Evolutionary conservation across 2,329 filamentous ascomycete genomes (phyloP), one percentile per base, ranked within the genome.

Genomic region (Ascochyta fabae): DNA sequence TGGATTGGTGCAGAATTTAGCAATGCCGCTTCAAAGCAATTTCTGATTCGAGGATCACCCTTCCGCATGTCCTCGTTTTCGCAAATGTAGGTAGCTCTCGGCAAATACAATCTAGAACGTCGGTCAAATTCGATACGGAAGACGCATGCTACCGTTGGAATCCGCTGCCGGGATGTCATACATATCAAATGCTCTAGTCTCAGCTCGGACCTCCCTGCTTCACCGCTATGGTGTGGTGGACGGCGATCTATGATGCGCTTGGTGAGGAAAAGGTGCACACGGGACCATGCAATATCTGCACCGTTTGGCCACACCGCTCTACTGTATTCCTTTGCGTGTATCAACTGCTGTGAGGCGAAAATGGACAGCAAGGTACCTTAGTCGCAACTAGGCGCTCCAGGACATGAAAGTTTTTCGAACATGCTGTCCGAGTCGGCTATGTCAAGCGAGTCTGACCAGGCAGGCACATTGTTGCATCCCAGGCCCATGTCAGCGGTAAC

Each of bases 401-500:
- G 10, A 22, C 12, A 12, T 22, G 13, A n/a, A 34, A 22, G 7
- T 16, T 45, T 34, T 27, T 29, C 35, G 27, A 46, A 27, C 35
- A 29, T 26, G 9, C 6, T 13, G 39, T 36, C 39, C 29, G 22
- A 34, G 7, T n/a, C 13, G 45, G 38, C 36, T 19, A 29, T 26
- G 29, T 33, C 22, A 42, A 47, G 16, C 38, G n/a, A 47, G 12
- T 35, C 31, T 51, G 51, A 31, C 29, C 29, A 4, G 45, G 50
- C 55, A 60, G 38, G 48, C 52, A 40, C 49, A 46, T 43, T 47
- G 41, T 42, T 51, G 48, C 43, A 60, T 71, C 64, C 70, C 70
- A 66, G 66, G 57, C 59, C 72, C 71, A 68, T 72, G 70, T 71
- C 68, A 62, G 57, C 65, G 72, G 71, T 61, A 64, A 63, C 51